Conservation (phyloP, 805 yeast genomes). For the Metschnikowia amazonensis region DNA sequence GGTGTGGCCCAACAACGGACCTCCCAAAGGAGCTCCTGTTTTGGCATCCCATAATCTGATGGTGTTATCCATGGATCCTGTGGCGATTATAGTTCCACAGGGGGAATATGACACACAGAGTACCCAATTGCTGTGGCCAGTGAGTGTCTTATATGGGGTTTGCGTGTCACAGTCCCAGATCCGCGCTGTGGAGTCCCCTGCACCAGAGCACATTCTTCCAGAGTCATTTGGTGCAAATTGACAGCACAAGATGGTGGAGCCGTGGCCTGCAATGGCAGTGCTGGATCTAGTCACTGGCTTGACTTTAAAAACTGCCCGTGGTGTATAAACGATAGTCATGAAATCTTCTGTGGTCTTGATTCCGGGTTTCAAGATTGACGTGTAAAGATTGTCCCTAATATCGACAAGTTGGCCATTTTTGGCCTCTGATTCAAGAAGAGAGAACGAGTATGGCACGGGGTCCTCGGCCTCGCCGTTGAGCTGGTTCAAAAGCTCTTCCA, state of each 20-base stretch:
- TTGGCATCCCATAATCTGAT: conserved; percentile 82
- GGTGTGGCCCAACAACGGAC: conserved; percentile 71
- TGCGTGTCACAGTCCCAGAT: conserved; percentile 96
- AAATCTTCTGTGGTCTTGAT: conserved; percentile 89
- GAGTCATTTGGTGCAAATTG: conserved; percentile 91
- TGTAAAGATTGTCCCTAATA: conserved; percentile 71
- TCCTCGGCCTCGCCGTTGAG: conserved; percentile 68
- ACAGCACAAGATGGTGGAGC: conserved; percentile 85
- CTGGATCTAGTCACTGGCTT: conserved; percentile 85
- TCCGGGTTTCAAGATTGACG: conserved; percentile 81
- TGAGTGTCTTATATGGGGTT: conserved; percentile 76
- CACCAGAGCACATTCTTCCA: conserved; percentile 85
- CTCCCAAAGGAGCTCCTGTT: conserved; percentile 71
- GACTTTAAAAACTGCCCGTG: conserved; percentile 92
- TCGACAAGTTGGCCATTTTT: conserved; percentile 52
- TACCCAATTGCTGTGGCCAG: conserved; percentile 93
- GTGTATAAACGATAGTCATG: conserved; percentile 85
- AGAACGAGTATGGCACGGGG: conserved; percentile 86
- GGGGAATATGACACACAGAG: conserved; percentile 90
- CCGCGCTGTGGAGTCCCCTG: conserved; percentile 94
- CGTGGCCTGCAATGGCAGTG: conserved; percentile 93
- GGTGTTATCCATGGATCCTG: conserved; percentile 93
- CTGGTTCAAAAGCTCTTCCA: conserved; percentile 83
- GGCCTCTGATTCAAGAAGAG: conserved; percentile 46
- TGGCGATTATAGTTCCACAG: conserved; percentile 84